Percentiles rank a stretch among this genome's conserved stretches.
These are phyloP conservation scores for Paragyromitra xinjiangensis DNA, from an alignment of 495 filamentous ascomycete species.

Conservation along the genomic window DNA sequence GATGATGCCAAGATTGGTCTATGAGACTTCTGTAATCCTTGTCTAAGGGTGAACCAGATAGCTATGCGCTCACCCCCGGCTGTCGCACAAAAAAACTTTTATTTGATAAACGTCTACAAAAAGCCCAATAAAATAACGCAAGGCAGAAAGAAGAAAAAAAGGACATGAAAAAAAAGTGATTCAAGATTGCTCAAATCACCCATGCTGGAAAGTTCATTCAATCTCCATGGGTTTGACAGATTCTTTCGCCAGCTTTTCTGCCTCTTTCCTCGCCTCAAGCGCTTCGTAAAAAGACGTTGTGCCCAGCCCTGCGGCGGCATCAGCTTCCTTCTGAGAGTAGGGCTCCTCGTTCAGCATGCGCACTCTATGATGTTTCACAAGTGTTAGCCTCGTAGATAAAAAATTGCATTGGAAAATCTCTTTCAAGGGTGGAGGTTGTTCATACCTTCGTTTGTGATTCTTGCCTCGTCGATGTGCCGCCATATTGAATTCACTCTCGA, in stretches of 20 bases:
- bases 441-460: constrained; percentile 86
- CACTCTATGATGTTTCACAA: constrained; percentile 64
- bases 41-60: not conserved
- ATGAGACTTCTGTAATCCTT: not conserved
- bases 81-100: constrained; percentile 27
- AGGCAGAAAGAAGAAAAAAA: not conserved
- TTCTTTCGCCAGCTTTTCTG: constrained; percentile 40
- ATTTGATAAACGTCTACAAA: constrained; percentile 27
- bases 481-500: constrained; percentile 83
- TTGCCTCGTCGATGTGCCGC: constrained; percentile 82
- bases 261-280: constrained; percentile 47
- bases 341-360: constrained; percentile 79
- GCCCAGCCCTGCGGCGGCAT: constrained; percentile 76
- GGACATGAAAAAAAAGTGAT: constrained; percentile 1
- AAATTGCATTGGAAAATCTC: not conserved
- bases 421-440: not conserved
- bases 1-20: not conserved
- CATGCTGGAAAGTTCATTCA: constrained; percentile 33
- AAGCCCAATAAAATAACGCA: constrained; percentile 27
- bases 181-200: constrained; percentile 5
- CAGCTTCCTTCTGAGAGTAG: constrained; percentile 84
- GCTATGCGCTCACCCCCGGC: not conserved
- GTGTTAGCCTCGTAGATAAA: constrained; percentile 16
- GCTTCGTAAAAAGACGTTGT: constrained; percentile 51
- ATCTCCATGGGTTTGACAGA: constrained; percentile 51